Evolutionary conservation across 495 filamentous ascomycete species (phyloP), one percentile per base, ranked within the genome.

Genomic region (Aspergillus steynii): DNA sequence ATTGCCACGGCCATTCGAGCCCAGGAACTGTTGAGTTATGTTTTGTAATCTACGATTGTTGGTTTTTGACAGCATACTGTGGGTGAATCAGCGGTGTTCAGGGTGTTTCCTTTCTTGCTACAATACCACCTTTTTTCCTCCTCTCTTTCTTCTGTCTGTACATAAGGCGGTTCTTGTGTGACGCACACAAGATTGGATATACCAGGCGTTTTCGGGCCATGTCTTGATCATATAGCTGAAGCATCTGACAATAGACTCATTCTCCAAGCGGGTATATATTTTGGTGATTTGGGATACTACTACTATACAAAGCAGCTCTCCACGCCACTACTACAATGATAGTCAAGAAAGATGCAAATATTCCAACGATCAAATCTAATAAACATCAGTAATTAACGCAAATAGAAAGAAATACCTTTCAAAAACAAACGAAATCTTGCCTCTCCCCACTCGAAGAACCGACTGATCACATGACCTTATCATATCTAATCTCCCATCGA

Each of bases 1-100:
- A 80, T 97, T 61, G 89, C 85, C 29, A 89, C 85, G n/a, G 92
- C 88, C 32, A 81, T 88, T 65, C 87, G 88, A 71, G 90, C 73
- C 26, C 78, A 81, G 52, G 74, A 78, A 65, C 65, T 79, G 28
- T 54, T 81, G 59, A 81, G 78, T 61, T 77, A 78, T 70, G 71
- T 77, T 67, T 66, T 81, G 59, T 81, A 60, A 76, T 58, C 46
- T 46, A 50, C 27, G 42, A 56, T 56, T 10, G 31, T 55, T 10
- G 47, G 49, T 53, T 56, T 64, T 45, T 62, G 60, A 54, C 61
- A 58, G 55, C 20, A 58, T 52, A 48, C 7, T 58, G 42, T 48
- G 59, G 46, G 65, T 62, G 49, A 61, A 66, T 61, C 34, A 48
- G 62, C 49, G 59, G 60, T 62, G 56, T 64, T 63, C 37, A 47